Evolutionary conservation across 202 grass and related monocot species (phyloP), one percentile per base, ranked within the genome.

Genomic region (Elaeis oleifera): DNA sequence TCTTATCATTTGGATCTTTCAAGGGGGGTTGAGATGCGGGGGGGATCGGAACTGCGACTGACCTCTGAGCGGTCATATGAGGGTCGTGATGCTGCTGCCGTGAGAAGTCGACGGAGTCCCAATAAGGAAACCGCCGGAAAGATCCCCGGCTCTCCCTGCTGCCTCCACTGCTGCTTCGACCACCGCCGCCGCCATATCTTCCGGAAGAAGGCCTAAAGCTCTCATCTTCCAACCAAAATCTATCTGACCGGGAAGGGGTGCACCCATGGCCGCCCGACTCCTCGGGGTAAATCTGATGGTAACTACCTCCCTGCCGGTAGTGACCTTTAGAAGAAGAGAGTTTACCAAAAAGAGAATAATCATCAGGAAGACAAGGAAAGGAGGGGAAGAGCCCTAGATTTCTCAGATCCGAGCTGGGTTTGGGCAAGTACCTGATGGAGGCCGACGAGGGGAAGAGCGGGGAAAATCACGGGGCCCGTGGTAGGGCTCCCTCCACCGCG

Each of bases 401-500:
- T 63, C 19, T 8, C 51, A 55, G 70, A 73, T 73, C 70, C 59
- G 57, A 60, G n/a, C 6, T 5, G 17, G 11, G 18, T 8, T 59
- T 55, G 19, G 18, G 15, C n/a, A 44, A 59, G 31, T 75, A 84
- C 81, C 75, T 74, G 81, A 59, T 16, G 32, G 51, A 27, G 75
- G 58, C 21, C 70, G 49, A 0, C 65, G 70, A 54, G 65, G 69
- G 13, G 81, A 84, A 39, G 64, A 61, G 5, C 80, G 74, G 19
- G 21, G 36, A 8, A 69, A 68, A 15, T 32, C 56, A 56, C 60
- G 62, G 15, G 64, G 60, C 52, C 59, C 70, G 49, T 68, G 67
- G 72, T 20, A 69, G 15, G 20, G 49, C 7, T 84, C 81, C 51
- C 75, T 84, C 75, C 69, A 84, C 59, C 81, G 36, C 6, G 70